Conservation (phyloP, 2,329 filamentous ascomycete genomes). For the Beauveria brongniartii region DNA sequence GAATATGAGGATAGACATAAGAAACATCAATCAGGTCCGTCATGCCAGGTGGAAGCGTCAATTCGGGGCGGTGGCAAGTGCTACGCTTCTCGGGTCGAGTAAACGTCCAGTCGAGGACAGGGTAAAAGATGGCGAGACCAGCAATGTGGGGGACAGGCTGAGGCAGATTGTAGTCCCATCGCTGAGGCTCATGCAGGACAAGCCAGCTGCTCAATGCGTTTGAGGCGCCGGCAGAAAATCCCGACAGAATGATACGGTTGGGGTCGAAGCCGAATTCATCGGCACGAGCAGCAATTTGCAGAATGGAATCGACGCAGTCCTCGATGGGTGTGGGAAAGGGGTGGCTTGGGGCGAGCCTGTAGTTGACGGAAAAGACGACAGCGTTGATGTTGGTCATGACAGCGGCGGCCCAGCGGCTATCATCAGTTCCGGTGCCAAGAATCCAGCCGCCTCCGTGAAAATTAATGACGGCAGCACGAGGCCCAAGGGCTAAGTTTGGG, state of each 20-base stretch:
- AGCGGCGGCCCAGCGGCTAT: constrained; percentile 50
- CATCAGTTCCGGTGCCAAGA: constrained; percentile 53
- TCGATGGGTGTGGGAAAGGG: constrained; percentile 59
- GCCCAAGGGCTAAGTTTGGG: constrained; percentile 24
- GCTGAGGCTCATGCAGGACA: constrained; percentile 35
- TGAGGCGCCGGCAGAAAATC: constrained; percentile 57
- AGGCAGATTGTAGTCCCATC: constrained; percentile 29
- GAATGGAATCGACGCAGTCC: constrained; percentile 55
- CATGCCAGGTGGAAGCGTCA: constrained; percentile 47
- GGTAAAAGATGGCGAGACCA: constrained; percentile 53
- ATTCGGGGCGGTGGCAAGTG: constrained; percentile 46
- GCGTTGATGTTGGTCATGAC: constrained; percentile 45
- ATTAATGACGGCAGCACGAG: constrained; percentile 51
- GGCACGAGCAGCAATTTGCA: constrained; percentile 51
- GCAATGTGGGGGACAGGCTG: constrained; percentile 38
- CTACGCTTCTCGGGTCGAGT: constrained; percentile 47
- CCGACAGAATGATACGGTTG: constrained; percentile 47
- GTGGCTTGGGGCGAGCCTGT: constrained; percentile 57
- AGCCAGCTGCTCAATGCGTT: constrained; percentile 42
- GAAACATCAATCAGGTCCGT: constrained; percentile 57
- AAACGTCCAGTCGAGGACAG: constrained; percentile 52
- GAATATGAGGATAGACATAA: constrained; percentile 47
- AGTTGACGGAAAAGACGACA: constrained; percentile 57
- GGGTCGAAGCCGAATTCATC: constrained; percentile 50
- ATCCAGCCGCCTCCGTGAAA: constrained; percentile 63